A percentile compares a stretch with the other conserved stretches of the same genome.
Conservation (phyloP, 1,284 basidiomycete species). For the Cutaneotrichosporon cyanovorans region DNA sequence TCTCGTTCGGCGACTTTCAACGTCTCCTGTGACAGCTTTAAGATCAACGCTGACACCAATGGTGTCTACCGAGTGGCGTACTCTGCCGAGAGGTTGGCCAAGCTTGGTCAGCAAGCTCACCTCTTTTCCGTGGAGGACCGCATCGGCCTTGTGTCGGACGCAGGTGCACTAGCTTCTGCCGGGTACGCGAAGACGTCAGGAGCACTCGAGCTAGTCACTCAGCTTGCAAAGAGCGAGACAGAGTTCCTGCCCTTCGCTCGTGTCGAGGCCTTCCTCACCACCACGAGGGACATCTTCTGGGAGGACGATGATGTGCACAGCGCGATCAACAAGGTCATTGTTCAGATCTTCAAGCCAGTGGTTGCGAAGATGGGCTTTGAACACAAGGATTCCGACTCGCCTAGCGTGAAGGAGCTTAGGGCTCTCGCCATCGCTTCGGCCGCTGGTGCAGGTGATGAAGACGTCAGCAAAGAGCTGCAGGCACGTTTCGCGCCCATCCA, state of each 20-base stretch:
- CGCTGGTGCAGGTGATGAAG: constrained; percentile 56
- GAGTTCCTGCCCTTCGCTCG: constrained; percentile 52
- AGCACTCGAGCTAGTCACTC: constrained; percentile 63
- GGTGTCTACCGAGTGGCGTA: constrained; percentile 88
- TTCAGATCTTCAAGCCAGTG: constrained; percentile 70
- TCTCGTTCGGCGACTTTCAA: too few species aligned
- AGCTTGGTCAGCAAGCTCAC: constrained; percentile 72
- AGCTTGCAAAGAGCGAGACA: constrained; percentile 58
- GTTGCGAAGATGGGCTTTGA: constrained; percentile 75
- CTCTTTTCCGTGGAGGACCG: constrained; percentile 78
- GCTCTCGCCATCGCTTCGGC: constrained; percentile 65
- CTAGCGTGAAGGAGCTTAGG: constrained; percentile 67
- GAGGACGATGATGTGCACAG: constrained; percentile 60
- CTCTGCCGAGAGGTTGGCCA: constrained; percentile 66
- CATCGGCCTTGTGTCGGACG: constrained; percentile 75
- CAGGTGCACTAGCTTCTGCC: constrained; percentile 70
- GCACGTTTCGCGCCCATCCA: constrained; percentile 65
- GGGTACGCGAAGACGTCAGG: constrained; percentile 69
- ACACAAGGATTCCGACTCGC: constrained; percentile 60
- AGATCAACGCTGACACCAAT: constrained; percentile 80
- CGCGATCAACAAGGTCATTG: constrained; percentile 57
- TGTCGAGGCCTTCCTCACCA: constrained; percentile 48
- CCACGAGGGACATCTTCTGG: constrained; percentile 70
- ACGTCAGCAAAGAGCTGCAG: constrained; percentile 65
- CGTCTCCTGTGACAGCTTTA: too few species aligned